Evolutionary conservation across 257 asterid species (phyloP).

Genomic region (Forsythia viridissima): DNA sequence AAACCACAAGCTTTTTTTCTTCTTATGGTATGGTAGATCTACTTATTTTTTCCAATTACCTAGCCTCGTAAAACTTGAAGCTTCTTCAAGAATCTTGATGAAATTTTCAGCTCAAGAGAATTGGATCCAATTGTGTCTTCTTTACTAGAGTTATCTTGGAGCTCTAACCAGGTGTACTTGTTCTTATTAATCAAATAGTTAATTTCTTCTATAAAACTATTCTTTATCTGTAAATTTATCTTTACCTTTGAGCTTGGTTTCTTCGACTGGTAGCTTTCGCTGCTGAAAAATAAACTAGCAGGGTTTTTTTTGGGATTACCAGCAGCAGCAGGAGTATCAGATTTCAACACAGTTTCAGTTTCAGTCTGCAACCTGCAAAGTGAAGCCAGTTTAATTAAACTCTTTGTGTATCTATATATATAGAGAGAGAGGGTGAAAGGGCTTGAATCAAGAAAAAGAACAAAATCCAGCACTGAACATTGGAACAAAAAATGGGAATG

Average conservation of each 20-base stretch:
- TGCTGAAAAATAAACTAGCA: conserved; percentile 19
- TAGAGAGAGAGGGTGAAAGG: neutral
- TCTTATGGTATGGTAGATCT: conserved; percentile 22
- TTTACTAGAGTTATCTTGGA: neutral
- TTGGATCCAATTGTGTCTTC: too few relatives aligned
- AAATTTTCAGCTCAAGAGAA: neutral
- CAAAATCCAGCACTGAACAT: conserved; percentile 12
- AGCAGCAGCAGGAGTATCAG: neutral
- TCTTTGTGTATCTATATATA: neutral
- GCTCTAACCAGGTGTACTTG: neutral
- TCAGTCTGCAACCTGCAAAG: too few relatives aligned
- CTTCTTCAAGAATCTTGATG: neutral
- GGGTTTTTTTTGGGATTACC: conserved; percentile 42
- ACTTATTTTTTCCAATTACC: neutral
- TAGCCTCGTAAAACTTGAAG: neutral
- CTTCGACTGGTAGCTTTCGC: neutral
- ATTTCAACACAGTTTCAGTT: too few relatives aligned
- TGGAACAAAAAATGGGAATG: conserved; percentile 27
- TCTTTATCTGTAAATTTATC: conserved; percentile 5
- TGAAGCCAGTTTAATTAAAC: too few relatives aligned
- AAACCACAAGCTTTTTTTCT: neutral
- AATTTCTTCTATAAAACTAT: neutral
- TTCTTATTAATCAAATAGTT: neutral
- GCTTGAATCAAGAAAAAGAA: neutral
- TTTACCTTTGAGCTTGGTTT: conserved; percentile 9